These are phyloP conservation scores for Wickerhamiella nectarea DNA, from an alignment of 805 yeast genomes.

Conservation along the genomic window DNA sequence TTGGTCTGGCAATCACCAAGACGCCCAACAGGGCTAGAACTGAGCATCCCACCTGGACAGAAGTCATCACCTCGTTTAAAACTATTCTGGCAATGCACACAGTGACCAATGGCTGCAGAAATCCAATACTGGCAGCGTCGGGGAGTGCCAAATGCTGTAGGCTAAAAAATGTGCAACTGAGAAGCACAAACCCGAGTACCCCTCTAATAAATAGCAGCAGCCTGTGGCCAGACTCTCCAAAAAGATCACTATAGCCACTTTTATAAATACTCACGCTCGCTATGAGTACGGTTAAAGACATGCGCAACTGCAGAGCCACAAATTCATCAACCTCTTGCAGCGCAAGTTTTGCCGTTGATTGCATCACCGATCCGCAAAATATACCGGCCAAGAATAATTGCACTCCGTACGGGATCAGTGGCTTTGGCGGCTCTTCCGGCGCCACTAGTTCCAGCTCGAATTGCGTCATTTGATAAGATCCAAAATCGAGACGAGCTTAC, in stretches of 20 bases:
- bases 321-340: slow-evolving; percentile 13
- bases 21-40: slow-evolving; percentile 61
- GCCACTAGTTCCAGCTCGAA: not conserved
- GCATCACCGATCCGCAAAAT: slow-evolving; percentile 17
- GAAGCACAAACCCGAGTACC: slow-evolving; percentile 61
- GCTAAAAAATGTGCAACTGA: slow-evolving; percentile 64
- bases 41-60: slow-evolving; percentile 57
- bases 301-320: slow-evolving; percentile 53
- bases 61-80: slow-evolving; percentile 51
- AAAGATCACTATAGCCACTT: not conserved
- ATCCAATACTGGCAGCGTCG: slow-evolving; percentile 74
- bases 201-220: slow-evolving; percentile 49
- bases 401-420: not conserved
- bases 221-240: slow-evolving; percentile 43
- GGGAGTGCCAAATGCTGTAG: slow-evolving; percentile 60
- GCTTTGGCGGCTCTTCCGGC: not conserved
- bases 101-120: slow-evolving; percentile 63
- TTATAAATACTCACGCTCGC: slow-evolving; percentile 32
- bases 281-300: slow-evolving; percentile 53
- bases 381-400: slow-evolving; percentile 16
- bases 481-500: not conserved
- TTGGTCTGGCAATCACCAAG: slow-evolving; percentile 66
- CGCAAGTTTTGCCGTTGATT: slow-evolving; percentile 16
- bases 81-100: slow-evolving; percentile 58
- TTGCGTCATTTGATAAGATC: not conserved